A percentile compares a stretch with the other conserved stretches of the same genome.
Conservation (phyloP, 306 rosid genomes). For the Oxytropis ochrocephala region DNA sequence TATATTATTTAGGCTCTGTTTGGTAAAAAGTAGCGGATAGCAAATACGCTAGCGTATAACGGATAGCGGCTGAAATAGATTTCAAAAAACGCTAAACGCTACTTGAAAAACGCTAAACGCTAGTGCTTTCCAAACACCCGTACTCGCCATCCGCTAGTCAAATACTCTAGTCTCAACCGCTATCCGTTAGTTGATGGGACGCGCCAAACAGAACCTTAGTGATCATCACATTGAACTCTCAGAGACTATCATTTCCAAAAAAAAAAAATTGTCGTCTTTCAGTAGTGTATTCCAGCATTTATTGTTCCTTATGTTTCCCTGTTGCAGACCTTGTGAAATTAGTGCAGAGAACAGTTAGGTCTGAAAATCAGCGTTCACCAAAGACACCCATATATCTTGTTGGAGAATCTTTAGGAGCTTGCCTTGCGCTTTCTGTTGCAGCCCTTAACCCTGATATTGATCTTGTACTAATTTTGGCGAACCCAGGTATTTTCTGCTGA, state of each 20-base stretch:
- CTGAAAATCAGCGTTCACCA: slow-evolving; percentile 51
- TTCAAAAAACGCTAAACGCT: no score
- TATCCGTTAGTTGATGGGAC: no score
- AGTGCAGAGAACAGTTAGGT: slow-evolving; percentile 53
- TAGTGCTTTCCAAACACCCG: no score
- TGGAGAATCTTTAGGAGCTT: slow-evolving; percentile 90
- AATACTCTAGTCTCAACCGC: no score
- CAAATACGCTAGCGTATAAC: no score
- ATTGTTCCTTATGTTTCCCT: background rate
- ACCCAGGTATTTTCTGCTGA: slow-evolving; percentile 50
- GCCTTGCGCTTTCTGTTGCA: slow-evolving; percentile 79
- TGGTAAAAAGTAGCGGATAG: no score
- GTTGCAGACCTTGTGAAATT: slow-evolving; percentile 66
- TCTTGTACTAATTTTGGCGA: slow-evolving; percentile 73
- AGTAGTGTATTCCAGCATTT: background rate
- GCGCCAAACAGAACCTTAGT: no score
- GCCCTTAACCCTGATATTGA: slow-evolving; percentile 78
- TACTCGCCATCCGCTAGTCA: no score
- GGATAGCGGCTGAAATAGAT: no score
- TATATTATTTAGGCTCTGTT: background rate
- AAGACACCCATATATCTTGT: slow-evolving; percentile 77
- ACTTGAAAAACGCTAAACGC: no score
- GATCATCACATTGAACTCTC: background rate
- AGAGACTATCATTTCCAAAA: background rate
- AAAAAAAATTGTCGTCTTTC: background rate